Evolutionary conservation across 2,329 filamentous ascomycete species (phyloP), one percentile per base, ranked within the genome.

Genomic region (Botryosphaeria agaves): DNA sequence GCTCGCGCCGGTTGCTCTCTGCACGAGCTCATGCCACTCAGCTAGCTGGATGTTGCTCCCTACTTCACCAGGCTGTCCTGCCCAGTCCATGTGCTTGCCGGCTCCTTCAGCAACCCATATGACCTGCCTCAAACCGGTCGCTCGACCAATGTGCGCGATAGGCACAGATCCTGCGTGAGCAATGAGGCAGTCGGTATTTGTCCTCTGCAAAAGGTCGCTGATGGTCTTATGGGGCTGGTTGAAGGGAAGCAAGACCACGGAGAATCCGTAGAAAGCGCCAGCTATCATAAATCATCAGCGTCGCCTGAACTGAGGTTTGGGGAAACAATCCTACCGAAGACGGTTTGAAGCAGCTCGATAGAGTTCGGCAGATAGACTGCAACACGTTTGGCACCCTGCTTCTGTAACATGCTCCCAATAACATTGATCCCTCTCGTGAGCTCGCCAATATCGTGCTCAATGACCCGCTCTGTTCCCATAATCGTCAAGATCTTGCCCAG

Each of bases 281-380:
- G 85, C 83, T 72, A 43, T 15, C 14, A 8, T 9, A 2, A 5
- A n/a, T 23, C 7, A 25, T 44, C 30, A 44, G 36, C 11, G 16
- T 20, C 7, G 14, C 11, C 17, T 25, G 3, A 12, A 16, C 19
- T 7, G 6, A 19, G 16, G 18, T 20, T 15, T 26, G 17, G 12
- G 5, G 12, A 23, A 9, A 14, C n/a, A 23, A 9, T 15, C 59
- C 30, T 48, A 72, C 69, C 69, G 45, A 98, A 92, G 14, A 95
- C 60, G 5, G 78, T 66, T 19, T 72, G 68, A 29, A 98, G 61
- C 36, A 92, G 72, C 55, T 98, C 89, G 44, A 92, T 65, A 28
- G 84, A 93, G 62, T 98, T 94, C 26, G 85, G 83, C 33, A 95
- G 66, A 52, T 91, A 93, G 38, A 95, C 69, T 37, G 84, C 89